phyloP scores from a whole-genome alignment of 2,329 filamentous ascomycete genomes.

The Arthrobotrys pseudoclavata region DNA sequence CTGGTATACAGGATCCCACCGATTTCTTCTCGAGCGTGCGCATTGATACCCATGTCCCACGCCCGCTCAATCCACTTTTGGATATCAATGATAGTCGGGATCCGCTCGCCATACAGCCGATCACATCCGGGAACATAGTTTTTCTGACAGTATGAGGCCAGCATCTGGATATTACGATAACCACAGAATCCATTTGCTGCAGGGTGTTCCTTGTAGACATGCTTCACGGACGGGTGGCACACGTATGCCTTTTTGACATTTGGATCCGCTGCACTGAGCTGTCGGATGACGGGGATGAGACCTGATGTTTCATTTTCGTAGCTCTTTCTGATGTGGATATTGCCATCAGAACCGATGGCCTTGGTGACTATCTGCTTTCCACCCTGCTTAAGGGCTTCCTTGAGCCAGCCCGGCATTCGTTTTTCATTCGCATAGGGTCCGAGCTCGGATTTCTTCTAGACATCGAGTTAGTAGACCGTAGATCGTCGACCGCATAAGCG shows the following conservation, averaged over 20 bases:
- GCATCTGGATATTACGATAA: conserved; percentile 94
- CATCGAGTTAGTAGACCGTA: conserved; percentile 15
- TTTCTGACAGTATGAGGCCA: conserved; percentile 81
- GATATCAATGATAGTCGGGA: conserved; percentile 83
- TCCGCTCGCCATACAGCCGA: conserved; percentile 66
- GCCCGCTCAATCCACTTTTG: conserved; percentile 89
- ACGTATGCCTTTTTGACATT: conserved; percentile 80
- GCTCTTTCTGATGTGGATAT: conserved; percentile 65
- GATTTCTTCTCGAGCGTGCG: conserved; percentile 80
- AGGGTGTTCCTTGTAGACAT: conserved; percentile 83
- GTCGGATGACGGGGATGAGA: conserved; percentile 74
- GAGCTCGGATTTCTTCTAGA: conserved; percentile 72
- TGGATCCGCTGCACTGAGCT: conserved; percentile 75
- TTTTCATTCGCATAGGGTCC: conserved; percentile 80
- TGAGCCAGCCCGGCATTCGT: conserved; percentile 79
- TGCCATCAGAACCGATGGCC: conserved; percentile 30
- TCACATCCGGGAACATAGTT: conserved; percentile 72
- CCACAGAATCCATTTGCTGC: conserved; percentile 94
- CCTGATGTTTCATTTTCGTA: conserved; percentile 69
- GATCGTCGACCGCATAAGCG: too few relatives aligned
- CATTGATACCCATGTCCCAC: conserved; percentile 88
- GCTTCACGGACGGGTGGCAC: conserved; percentile 80
- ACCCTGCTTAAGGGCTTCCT: conserved; percentile 73
- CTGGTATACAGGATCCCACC: conserved; percentile 88
- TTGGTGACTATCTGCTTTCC: conserved; percentile 68